Evolutionary conservation across 805 yeast species (phyloP), one percentile per base, ranked within the genome.

Genomic region (Candida dajiaensis): DNA sequence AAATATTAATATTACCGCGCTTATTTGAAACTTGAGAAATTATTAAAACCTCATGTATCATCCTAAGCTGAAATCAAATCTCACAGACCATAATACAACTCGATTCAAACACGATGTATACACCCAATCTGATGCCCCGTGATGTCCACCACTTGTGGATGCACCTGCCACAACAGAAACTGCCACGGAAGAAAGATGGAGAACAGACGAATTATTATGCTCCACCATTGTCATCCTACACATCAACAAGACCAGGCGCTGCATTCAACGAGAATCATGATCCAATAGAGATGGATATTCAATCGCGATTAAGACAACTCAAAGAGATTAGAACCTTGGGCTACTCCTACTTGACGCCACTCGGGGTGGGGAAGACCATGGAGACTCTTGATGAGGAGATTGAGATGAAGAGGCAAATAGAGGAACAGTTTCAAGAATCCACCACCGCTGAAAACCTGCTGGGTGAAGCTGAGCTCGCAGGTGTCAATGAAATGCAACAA

Each of bases 331-430:
- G 74, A 8, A 67, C 67, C 5, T 54, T 73, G 20, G 88, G 87
- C 0, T 71, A 67, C 60, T 54, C 68, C 13, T 69, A 67, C 45
- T 57, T 84, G 46, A 68, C 68, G 39, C 89, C 89, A 0, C 71
- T 83, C 11, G 89, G 89, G 0, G 56, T 80, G 10, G 68, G 70
- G 3, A 78, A 73, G 58, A 83, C 86, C 1, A 69, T 80, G 73
- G 63, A 63, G 33, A 69, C 66, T 31, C 44, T 69, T 19, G 42
- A 54, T 10, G 68, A 67, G 33, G 69, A 66, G 40, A 45, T 46
- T 6, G 56, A 58, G 28, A 45, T 59, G 44, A 58, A 52, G 43
- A 51, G 54, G 38, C 64, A 57, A 35, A 48, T 59, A 51, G 58
- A 59, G 26, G 67, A 59, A 38, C 61, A 58, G 38, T 42, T 42